A percentile compares a stretch with the other conserved stretches of the same genome.
These are phyloP conservation scores for Discostella stelligeroides DNA, from an alignment of 108 stramenopile genomes.

Conservation along the genomic window DNA sequence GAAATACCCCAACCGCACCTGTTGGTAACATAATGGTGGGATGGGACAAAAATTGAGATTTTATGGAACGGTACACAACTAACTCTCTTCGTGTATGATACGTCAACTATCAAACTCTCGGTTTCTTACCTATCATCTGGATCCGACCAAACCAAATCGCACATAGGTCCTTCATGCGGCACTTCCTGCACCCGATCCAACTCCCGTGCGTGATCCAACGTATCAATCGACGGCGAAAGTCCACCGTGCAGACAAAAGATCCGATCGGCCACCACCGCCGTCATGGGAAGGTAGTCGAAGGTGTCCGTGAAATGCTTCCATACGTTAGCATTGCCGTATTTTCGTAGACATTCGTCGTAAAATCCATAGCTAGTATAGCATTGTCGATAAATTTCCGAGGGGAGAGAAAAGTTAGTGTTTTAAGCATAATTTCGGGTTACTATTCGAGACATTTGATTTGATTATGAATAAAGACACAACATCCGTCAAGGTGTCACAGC, in stretches of 20 bases:
- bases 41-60: background rate
- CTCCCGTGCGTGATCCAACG: conserved; percentile 90
- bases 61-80: background rate
- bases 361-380: conserved; percentile 86
- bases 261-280: conserved; percentile 92
- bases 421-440: background rate
- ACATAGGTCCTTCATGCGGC: conserved; percentile 99
- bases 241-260: conserved; percentile 97
- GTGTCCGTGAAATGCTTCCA: conserved; percentile 98
- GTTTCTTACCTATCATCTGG: conserved; percentile 91
- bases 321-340: conserved; percentile 97
- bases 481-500: too few species aligned
- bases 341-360: conserved; percentile 98
- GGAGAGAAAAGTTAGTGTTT: too few species aligned
- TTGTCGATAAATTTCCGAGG: too few species aligned
- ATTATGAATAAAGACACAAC: background rate
- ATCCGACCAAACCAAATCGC: conserved; percentile 99
- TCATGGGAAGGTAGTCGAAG: conserved; percentile 94
- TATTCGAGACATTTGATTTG: background rate
- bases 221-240: conserved; percentile 90
- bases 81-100: background rate
- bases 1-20: conserved; percentile 86
- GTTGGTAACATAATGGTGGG: conserved; percentile 18
- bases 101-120: background rate
- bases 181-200: conserved; percentile 98